Evolutionary conservation across 768 basidiomycete genomes (phyloP).

Genomic region (Russula dissimulans): DNA sequence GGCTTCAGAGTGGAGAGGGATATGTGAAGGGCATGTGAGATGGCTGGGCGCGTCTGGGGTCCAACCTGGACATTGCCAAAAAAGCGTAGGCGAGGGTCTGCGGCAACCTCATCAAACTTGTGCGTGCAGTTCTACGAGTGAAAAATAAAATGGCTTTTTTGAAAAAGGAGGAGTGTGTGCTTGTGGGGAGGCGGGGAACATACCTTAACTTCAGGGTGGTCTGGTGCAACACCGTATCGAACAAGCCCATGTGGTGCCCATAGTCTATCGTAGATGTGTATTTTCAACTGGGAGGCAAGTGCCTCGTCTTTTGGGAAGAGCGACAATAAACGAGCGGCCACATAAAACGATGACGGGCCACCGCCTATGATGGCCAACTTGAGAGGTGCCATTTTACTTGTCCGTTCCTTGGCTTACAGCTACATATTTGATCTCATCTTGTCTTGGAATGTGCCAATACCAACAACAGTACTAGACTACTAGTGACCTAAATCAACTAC

Average conservation of each 20-base stretch:
- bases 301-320: constrained; percentile 37
- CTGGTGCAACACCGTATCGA: constrained; percentile 93
- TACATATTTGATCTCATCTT: no score
- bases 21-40: constrained; percentile 47
- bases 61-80: constrained; percentile 82
- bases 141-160: no score
- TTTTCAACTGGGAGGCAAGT: constrained; percentile 33
- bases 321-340: constrained; percentile 76
- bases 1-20: constrained; percentile 51
- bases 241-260: constrained; percentile 95
- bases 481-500: no score
- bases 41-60: constrained; percentile 27
- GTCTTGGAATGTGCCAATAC: no score
- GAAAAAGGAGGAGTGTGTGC: no score
- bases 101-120: constrained; percentile 79
- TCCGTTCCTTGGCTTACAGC: no score
- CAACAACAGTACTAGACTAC: no score
- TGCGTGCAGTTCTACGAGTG: constrained; percentile 78
- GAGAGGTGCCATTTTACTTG: constrained; percentile 29
- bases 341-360: constrained; percentile 95
- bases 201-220: constrained; percentile 98
- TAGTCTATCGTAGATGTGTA: constrained; percentile 87
- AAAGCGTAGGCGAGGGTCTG: constrained; percentile 76
- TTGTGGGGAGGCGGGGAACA: constrained; percentile 8
- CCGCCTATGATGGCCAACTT: constrained; percentile 90